Evolutionary conservation across 306 rosid genomes (phyloP), one percentile per base, ranked within the genome.

Genomic region (Citrullus colocynthis): DNA sequence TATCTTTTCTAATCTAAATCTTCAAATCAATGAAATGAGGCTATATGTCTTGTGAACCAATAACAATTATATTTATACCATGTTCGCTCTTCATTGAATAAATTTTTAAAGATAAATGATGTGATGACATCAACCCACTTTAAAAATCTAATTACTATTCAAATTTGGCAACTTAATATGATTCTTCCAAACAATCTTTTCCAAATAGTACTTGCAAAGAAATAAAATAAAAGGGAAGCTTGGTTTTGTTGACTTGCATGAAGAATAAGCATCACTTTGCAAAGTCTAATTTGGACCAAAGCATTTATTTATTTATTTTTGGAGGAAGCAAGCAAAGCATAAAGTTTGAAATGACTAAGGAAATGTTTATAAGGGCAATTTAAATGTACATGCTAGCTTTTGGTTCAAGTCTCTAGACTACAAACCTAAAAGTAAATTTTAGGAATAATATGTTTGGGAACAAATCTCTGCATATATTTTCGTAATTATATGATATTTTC

Each of bases 201-300:
- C 76, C 41, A 71, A 44, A 48, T 48, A 71, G 21, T 24, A 28
- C 42, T 71, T 71, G 57, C 76, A 42, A 67, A 20, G 16, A 67
- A 32, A 34, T 6, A 34, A 7, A 61, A 13, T 0, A 6, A 18
- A 65, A 6, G 5, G 51, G 7, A 48, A 30, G 44, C 15, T 30
- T 73, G 24, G 60, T 21, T 44, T 72, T 72, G 77, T 72, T 72
- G 77, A 72, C 77, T 72, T 72, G 77, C 60, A 72, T 72, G 60
- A 15, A 71, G 76, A 71, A 71, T 71, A 71, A 71, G 76, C 20
- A 71, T 71, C 55, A 28, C 59, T 71, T 67, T 71, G 45, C 15
- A 72, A 30, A 72, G 77, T 72, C 4, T 49, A 72, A 72, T 72
- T 28, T 72, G 42, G 76, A 11, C 13, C 57, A 70, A 70, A 45